Base-by-base conservation (phyloP, 441 rosid species). In the Pelargonium hybrid region DNA sequence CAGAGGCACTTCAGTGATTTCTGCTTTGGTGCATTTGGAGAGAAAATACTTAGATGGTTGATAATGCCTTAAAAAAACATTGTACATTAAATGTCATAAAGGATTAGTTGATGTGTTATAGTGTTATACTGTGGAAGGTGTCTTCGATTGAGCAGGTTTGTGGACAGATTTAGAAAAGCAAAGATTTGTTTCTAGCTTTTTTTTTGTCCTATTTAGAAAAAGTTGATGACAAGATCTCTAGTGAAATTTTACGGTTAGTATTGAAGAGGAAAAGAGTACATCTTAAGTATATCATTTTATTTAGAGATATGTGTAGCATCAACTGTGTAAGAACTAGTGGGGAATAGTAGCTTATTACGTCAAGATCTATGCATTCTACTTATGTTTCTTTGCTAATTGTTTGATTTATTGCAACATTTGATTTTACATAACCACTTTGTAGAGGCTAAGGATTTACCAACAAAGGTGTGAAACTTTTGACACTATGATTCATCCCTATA, bases 391-490 rank as follows among this genome's bases (percentile, higher is more conserved):
- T 76, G 57, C 48, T 63, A 69, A n/a, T 66, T 62, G 29, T 14
- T 62, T 41, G 47, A 41, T 41, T 41, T 41, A 41, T 10, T 41
- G 13, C 13, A 8, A 63, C 45, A 31, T 63, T 63, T 63, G 67
- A 31, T 31, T 63, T 63, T 68, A 54, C 50, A 57, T 73, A 77
- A 69, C 37, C 71, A 26, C 67, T 64, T 70, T 73, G 20, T 76
- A 94, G 97, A 90, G 88, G 74, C 80, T 94, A 79, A 86, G 98
- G 76, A 78, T 94, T 75, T 90, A 88, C 78, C 99, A 94, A 70
- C 99, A 90, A 75, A 85, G 77, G 75, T 92, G 98, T 80, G 99
- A 94, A 81, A 89, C 87, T 69, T 89, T 87, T 78, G 97, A 90
- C 78, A 87, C 97, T 69, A 78, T 85, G 66, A 74, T 94, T 79